Evolutionary conservation across 768 basidiomycete species (phyloP).

Genomic region (Russula virescens): DNA sequence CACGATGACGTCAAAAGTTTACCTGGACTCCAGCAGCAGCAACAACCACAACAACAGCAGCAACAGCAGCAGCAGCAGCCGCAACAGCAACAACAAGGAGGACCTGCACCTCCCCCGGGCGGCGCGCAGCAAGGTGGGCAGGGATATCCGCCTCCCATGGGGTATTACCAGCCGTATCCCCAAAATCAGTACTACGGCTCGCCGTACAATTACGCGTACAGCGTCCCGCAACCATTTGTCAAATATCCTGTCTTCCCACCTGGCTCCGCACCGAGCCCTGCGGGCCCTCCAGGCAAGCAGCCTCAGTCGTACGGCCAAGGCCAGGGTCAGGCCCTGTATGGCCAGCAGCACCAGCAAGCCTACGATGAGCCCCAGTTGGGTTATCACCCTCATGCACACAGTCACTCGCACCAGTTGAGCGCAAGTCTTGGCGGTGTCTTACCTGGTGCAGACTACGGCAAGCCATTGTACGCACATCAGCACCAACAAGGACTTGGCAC

Average conservation of each 20-base stretch:
- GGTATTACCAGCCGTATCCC: slow-evolving; percentile 61
- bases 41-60: slow-evolving; percentile 48
- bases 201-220: slow-evolving; percentile 56
- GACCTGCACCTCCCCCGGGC: slow-evolving; percentile 52
- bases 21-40: slow-evolving; percentile 51
- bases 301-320: slow-evolving; percentile 48
- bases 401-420: slow-evolving; percentile 30
- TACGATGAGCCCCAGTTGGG: slow-evolving; percentile 52
- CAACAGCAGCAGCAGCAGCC: slow-evolving; percentile 47
- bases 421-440: slow-evolving; percentile 31
- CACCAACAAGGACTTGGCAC: slow-evolving; percentile 57
- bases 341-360: slow-evolving; percentile 51
- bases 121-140: slow-evolving; percentile 61
- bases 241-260: slow-evolving; percentile 74
- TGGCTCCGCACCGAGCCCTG: slow-evolving; percentile 57
- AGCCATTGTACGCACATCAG: slow-evolving; percentile 48
- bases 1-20: slow-evolving; percentile 77
- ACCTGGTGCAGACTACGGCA: slow-evolving; percentile 35
- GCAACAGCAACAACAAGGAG: slow-evolving; percentile 47
- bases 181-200: slow-evolving; percentile 73
- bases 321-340: slow-evolving; percentile 59
- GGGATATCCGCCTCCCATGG: slow-evolving; percentile 52
- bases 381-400: slow-evolving; percentile 53
- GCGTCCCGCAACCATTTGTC: slow-evolving; percentile 61
- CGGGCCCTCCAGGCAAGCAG: slow-evolving; percentile 56